phyloP scores from a whole-genome alignment of 2,329 filamentous ascomycete genomes.

The Amylocarpus encephaloides region DNA sequence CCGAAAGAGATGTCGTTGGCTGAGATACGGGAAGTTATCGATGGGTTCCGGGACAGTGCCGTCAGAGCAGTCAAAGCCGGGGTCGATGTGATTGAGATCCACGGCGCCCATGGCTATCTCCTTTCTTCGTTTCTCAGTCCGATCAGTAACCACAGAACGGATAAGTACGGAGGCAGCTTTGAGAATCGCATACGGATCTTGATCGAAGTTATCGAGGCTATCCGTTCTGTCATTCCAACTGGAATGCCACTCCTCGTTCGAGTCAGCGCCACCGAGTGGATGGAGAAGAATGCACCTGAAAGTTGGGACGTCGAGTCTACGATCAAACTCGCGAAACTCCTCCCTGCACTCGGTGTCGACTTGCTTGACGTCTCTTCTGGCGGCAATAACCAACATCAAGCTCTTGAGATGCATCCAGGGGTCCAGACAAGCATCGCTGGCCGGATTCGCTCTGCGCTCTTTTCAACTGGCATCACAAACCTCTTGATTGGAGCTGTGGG shows the following conservation, averaged over 20 bases:
- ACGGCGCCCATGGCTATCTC: slow-evolving; percentile 61
- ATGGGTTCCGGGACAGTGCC: slow-evolving; percentile 33
- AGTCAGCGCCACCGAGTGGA: slow-evolving; percentile 58
- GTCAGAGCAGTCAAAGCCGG: slow-evolving; percentile 39
- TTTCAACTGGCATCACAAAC: slow-evolving; percentile 40
- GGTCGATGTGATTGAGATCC: slow-evolving; percentile 58
- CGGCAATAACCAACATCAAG: slow-evolving; percentile 58
- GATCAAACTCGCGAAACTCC: slow-evolving; percentile 58
- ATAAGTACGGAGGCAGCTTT: slow-evolving; percentile 59
- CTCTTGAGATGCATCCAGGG: slow-evolving; percentile 50
- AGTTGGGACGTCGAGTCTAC: slow-evolving; percentile 21
- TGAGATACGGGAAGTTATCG: slow-evolving; percentile 33
- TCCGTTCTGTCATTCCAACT: slow-evolving; percentile 46
- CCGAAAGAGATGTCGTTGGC: slow-evolving; percentile 52
- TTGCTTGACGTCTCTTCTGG: slow-evolving; percentile 77
- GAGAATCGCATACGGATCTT: slow-evolving; percentile 60
- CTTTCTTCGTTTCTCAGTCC: slow-evolving; percentile 59
- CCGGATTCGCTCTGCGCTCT: slow-evolving; percentile 60
- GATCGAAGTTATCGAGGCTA: slow-evolving; percentile 45
- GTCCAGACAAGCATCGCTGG: slow-evolving; percentile 72
- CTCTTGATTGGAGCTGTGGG: slow-evolving; percentile 70
- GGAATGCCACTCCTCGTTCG: slow-evolving; percentile 52
- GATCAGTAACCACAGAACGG: slow-evolving; percentile 53
- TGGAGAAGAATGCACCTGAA: slow-evolving; percentile 36
- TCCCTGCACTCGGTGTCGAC: slow-evolving; percentile 70